Evolutionary conservation across 495 filamentous ascomycete genomes (phyloP), one percentile per base, ranked within the genome.

Genomic region (Trichoderma orchidacearum): DNA sequence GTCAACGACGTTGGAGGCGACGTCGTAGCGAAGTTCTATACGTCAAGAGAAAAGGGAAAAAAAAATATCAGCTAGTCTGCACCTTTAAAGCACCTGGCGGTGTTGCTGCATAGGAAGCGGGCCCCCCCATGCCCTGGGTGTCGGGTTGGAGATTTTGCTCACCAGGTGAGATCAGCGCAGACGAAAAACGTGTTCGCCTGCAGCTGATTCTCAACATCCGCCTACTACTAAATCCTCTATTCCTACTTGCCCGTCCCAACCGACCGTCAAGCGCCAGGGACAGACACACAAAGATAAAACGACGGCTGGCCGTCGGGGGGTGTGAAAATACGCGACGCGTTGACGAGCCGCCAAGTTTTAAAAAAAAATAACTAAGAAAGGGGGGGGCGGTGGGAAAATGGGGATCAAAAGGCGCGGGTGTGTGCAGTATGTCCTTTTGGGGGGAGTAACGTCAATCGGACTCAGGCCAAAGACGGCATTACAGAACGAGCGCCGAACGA

Each of bases 161-260:
- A 77, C 77, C 69, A 66, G 60, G 67, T 63, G 71, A 77, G 75
- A 77, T 69, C 76, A 78, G 72, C 63, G 72, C 77, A 79, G 77
- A 79, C 76, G 75, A 76, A 62, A 62, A 48, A 59, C 60, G 58
- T 61, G 61, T 64, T 77, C 76, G 76, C 71, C 77, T 76, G 75
- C 74, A 67, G 69, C 76, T 74, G 70, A 67, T 64, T 64, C 74
- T 76, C 71, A 66, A 60, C 60, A 61, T 62, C 63, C 56, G 41
- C 41, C 41, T 48, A 48, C 41, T 48, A 7, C 58, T 62, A 61
- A 54, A 59, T 64, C 63, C 59, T 57, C 55, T 57, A 57, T 60
- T 54, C 48, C 60, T 61, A 41, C 53, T 29, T 54, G 50, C 48
- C 60, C 60, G 41, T 48, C 21, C n/a, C 41, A 7, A 13, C 13